phyloP scores from a whole-genome alignment of 2,329 filamentous ascomycete species.

The Sphaerulina populicola region DNA sequence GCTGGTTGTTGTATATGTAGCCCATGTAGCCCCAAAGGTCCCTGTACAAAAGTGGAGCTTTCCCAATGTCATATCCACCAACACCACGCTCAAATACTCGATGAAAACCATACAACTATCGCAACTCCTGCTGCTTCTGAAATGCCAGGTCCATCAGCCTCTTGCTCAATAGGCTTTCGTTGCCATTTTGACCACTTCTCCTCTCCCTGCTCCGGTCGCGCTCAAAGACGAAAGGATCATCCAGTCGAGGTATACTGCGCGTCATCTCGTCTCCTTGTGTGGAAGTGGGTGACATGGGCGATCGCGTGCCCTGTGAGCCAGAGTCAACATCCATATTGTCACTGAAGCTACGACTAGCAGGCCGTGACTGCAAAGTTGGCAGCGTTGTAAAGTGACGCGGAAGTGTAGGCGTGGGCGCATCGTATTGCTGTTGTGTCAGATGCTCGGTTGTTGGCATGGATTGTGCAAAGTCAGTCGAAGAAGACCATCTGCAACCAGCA shows the following conservation, averaged over 20 bases:
- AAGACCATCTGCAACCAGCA: conserved; percentile 3
- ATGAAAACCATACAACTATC: not conserved
- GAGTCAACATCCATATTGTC: conserved; percentile 25
- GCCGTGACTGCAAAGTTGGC: conserved; percentile 27
- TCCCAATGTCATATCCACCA: not conserved
- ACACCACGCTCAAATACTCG: conserved; percentile 4
- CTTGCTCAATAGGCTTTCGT: conserved; percentile 56
- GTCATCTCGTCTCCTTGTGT: conserved; percentile 11
- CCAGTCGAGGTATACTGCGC: conserved; percentile 7
- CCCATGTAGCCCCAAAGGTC: not conserved
- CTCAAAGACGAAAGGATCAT: conserved; percentile 25
- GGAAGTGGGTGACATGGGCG: conserved; percentile 13
- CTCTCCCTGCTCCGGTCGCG: conserved; percentile 51
- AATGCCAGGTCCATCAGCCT: conserved; percentile 53
- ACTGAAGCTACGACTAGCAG: conserved; percentile 25
- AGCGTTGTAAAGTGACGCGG: conserved; percentile 23
- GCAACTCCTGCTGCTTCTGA: conserved; percentile 12
- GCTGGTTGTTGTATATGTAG: too few relatives aligned
- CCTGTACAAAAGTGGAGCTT: not conserved
- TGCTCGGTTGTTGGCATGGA: conserved; percentile 19
- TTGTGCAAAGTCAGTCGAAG: conserved; percentile 18
- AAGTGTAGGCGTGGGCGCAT: conserved; percentile 20
- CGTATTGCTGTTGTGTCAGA: conserved; percentile 24
- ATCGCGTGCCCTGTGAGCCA: conserved; percentile 19
- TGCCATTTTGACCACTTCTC: conserved; percentile 54